Evolutionary conservation across 345 rosid genomes (phyloP), one percentile per base, ranked within the genome.

Genomic region (Salix exigua): DNA sequence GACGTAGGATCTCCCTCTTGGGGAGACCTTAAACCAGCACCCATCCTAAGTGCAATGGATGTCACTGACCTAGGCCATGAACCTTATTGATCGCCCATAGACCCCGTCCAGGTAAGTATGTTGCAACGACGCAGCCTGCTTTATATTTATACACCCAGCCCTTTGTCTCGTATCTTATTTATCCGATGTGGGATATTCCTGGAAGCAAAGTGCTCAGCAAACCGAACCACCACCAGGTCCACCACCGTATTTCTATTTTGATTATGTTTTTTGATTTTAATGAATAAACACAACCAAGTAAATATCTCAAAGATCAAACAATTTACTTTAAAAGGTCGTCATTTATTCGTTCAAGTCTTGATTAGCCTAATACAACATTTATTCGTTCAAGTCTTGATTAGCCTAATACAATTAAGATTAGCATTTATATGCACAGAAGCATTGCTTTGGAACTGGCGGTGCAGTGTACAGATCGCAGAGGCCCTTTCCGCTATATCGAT

Each of bases 391-490:
- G 26, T 19, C 64, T 25, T 60, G 23, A n/a, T 46, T 64, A 66
- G 14, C 7, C 6, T 0, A 18, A 4, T 19, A 33, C 48, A 66
- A 28, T 0, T 66, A 31, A 26, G 66, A 73, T 64, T 71, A 82
- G 70, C 87, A 77, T 64, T 72, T 68, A 26, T 74, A 80, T 3
- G 85, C 83, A 78, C 87, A 85, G 31, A 82, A 85, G 48, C 87
- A 82, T 30, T 85, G 87, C 76, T 77, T 80, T 0, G 87, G 85
- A 75, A 85, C 82, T 6, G 74, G 38, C 0, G 85, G 87, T 7
- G 79, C 79, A n/a, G 83, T 74, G 50, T 82, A 84, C 8, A 82
- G 46, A 74, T 82, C 82, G 33, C 79, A 82, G 2, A 68, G 74
- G 4, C 85, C 87, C 72, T 16, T 75, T 63, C 87, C 87, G 50